A percentile compares a stretch with the other conserved stretches of the same genome.
These are phyloP conservation scores for Teunomyces gatunensis DNA, from an alignment of 805 yeast genomes.

Conservation along the genomic window DNA sequence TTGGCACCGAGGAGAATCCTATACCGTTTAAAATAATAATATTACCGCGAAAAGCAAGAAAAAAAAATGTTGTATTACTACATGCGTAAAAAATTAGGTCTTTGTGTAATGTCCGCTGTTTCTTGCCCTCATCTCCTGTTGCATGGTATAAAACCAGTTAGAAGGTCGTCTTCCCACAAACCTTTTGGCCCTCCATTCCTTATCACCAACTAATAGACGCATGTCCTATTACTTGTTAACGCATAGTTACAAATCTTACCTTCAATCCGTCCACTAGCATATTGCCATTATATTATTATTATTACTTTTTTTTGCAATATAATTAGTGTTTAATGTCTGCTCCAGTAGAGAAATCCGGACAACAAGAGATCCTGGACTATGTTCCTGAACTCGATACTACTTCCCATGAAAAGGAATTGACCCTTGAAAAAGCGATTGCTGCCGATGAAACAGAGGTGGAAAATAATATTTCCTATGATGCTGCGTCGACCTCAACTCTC, in stretches of 20 bases:
- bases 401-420: neutral
- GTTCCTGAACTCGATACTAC: neutral
- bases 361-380: constrained; percentile 2
- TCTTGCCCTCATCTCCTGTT: neutral
- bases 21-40: neutral
- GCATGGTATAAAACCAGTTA: neutral
- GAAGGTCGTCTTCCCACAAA: neutral
- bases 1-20: too few species aligned
- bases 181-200: neutral
- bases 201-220: neutral
- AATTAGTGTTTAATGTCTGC: neutral
- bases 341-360: neutral
- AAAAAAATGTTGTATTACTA: neutral
- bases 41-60: neutral
- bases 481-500: constrained; percentile 2
- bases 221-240: constrained; percentile 4
- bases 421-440: neutral
- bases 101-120: constrained; percentile 4
- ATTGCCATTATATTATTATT: neutral
- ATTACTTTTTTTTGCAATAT: neutral
- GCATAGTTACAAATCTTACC: constrained; percentile 8
- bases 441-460: constrained; percentile 1
- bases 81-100: neutral
- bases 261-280: constrained; percentile 10
- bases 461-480: neutral